These are phyloP conservation scores for Nevesoporus exiguus DNA, from an alignment of 768 basidiomycete genomes.

Conservation along the genomic window DNA sequence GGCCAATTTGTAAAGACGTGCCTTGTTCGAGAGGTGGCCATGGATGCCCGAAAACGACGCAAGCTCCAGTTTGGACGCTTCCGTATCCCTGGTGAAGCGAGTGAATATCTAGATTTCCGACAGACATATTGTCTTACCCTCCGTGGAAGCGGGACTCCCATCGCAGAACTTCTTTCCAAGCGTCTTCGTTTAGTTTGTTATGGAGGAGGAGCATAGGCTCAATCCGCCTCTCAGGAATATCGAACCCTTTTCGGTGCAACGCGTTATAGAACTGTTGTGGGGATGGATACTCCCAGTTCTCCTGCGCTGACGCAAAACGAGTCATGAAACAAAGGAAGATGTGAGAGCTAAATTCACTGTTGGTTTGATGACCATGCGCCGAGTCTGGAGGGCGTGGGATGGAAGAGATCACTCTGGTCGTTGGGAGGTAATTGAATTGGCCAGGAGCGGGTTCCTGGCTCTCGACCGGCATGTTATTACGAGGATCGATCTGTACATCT, in stretches of 20 bases:
- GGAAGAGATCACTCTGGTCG: background rate
- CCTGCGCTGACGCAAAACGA: background rate
- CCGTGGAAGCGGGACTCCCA: slow-evolving; percentile 16
- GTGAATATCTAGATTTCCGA: background rate
- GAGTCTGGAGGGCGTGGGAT: slow-evolving; percentile 10
- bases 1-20: slow-evolving; percentile 3
- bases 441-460: slow-evolving; percentile 3
- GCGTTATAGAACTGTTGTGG: slow-evolving; percentile 16
- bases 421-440: background rate
- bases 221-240: slow-evolving; percentile 3
- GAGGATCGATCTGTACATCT: background rate
- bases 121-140: background rate
- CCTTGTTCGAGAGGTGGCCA: slow-evolving; percentile 14
- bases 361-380: slow-evolving; percentile 9
- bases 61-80: slow-evolving; percentile 9
- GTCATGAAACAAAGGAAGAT: background rate
- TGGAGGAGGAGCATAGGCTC: slow-evolving; percentile 6
- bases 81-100: background rate
- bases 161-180: slow-evolving; percentile 7
- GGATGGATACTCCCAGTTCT: slow-evolving; percentile 13
- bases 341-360: background rate
- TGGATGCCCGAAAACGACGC: slow-evolving; percentile 13
- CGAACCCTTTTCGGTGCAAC: slow-evolving; percentile 9
- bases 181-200: slow-evolving; percentile 10
- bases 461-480: slow-evolving; percentile 14